Percentiles rank a stretch among this genome's conserved stretches.
phyloP scores from a whole-genome alignment of 176 grass and related monocot species.

The sorghum (Sorghum bicolor) region DNA sequence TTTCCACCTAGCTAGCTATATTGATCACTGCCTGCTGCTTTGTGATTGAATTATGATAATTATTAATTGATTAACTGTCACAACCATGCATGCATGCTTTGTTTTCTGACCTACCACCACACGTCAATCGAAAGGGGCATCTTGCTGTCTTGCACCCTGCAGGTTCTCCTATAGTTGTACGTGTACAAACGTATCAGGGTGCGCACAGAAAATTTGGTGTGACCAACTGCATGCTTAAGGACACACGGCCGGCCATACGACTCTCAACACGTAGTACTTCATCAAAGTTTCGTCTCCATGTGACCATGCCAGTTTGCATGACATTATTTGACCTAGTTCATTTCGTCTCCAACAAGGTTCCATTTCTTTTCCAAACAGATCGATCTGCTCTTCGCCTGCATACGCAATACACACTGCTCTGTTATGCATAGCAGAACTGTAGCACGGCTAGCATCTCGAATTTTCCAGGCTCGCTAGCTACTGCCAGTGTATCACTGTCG shows the following conservation, averaged over 20 bases:
- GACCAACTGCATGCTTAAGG: neutral
- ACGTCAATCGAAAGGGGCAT: neutral
- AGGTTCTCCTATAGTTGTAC: neutral
- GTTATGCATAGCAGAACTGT: neutral
- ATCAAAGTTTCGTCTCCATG: neutral
- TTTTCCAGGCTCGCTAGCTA: neutral
- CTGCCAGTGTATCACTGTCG: neutral
- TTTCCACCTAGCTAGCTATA: neutral
- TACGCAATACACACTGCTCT: neutral
- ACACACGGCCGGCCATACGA: neutral
- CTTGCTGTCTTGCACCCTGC: neutral
- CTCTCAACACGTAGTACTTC: neutral
- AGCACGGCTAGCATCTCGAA: neutral
- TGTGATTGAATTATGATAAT: neutral
- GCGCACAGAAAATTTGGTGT: constrained; percentile 1
- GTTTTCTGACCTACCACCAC: constrained; percentile 19
- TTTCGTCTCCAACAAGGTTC: neutral
- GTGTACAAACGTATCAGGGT: neutral
- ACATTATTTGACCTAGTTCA: neutral
- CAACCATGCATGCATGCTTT: neutral
- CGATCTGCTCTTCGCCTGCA: neutral
- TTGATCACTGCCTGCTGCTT: neutral
- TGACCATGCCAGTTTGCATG: neutral
- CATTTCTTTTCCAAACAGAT: neutral
- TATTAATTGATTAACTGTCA: neutral